These are phyloP conservation scores for Schwanniomyces yamadae DNA, from an alignment of 805 yeast species.

Conservation along the genomic window DNA sequence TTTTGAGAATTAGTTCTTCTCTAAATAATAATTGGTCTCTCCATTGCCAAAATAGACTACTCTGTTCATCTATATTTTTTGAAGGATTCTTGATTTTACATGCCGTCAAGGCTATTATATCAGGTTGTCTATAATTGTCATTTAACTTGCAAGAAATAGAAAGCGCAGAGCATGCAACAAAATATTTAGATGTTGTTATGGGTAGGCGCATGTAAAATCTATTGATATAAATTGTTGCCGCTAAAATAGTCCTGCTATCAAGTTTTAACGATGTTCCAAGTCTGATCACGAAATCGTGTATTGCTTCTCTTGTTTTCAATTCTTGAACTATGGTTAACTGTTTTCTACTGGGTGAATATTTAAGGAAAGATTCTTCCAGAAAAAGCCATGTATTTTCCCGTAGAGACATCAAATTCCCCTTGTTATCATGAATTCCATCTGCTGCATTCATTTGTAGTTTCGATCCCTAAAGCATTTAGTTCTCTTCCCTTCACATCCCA, in stretches of 20 bases:
- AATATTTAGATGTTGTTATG: conserved; percentile 43
- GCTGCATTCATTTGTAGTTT: no score
- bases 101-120: conserved; percentile 40
- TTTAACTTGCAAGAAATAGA: conserved; percentile 43
- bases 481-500: no score
- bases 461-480: no score
- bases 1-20: conserved; percentile 40
- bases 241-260: conserved; percentile 42
- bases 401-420: no score
- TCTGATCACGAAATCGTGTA: conserved; percentile 37
- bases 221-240: conserved; percentile 39
- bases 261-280: conserved; percentile 37
- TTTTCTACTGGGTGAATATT: conserved; percentile 32
- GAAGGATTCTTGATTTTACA: conserved; percentile 34
- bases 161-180: conserved; percentile 43
- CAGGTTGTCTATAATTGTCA: conserved; percentile 44
- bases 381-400: conserved; percentile 36
- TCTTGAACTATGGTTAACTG: conserved; percentile 36
- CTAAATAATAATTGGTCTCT: conserved; percentile 43
- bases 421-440: neutral
- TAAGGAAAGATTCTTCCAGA: conserved; percentile 31
- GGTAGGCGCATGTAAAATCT: conserved; percentile 43
- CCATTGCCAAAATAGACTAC: conserved; percentile 44
- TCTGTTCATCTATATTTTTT: conserved; percentile 37
- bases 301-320: conserved; percentile 34